A percentile compares a stretch with the other conserved stretches of the same genome.
These are phyloP conservation scores for Warburgia ugandensis DNA, from an alignment of 164 flowering plant genomes.

Conservation along the genomic window DNA sequence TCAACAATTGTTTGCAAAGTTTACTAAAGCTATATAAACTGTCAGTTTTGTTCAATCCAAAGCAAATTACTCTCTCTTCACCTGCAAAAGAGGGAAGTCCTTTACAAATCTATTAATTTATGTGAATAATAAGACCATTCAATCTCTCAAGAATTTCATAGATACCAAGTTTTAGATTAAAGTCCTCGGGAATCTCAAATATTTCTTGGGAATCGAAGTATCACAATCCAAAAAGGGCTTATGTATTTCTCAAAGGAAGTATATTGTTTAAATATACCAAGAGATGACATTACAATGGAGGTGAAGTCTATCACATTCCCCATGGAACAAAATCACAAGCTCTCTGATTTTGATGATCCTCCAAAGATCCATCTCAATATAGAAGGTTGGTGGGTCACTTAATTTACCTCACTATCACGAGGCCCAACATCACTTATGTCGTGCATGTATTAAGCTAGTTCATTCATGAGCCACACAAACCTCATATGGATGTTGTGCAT, in stretches of 20 bases:
- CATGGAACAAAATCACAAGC: constrained; percentile 3
- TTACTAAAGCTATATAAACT: neutral
- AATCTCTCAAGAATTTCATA: too few relatives aligned
- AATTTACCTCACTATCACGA: too few relatives aligned
- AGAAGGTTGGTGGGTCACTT: too few relatives aligned
- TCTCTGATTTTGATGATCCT: too few relatives aligned
- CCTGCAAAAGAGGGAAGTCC: too few relatives aligned
- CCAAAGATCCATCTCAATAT: too few relatives aligned
- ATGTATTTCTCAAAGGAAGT: neutral
- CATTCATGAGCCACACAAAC: neutral
- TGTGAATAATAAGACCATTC: too few relatives aligned
- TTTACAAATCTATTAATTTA: too few relatives aligned
- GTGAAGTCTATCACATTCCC: neutral
- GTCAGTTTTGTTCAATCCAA: neutral
- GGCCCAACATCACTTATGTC: too few relatives aligned
- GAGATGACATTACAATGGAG: neutral
- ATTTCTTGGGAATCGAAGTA: constrained; percentile 3
- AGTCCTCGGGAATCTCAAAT: neutral
- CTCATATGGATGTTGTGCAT: neutral
- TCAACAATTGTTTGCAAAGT: neutral
- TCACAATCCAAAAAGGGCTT: neutral
- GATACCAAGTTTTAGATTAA: too few relatives aligned
- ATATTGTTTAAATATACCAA: neutral
- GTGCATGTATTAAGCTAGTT: too few relatives aligned
- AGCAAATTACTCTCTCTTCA: too few relatives aligned